phyloP scores from a whole-genome alignment of 208 protist species.

The Crithidia sp. region DNA sequence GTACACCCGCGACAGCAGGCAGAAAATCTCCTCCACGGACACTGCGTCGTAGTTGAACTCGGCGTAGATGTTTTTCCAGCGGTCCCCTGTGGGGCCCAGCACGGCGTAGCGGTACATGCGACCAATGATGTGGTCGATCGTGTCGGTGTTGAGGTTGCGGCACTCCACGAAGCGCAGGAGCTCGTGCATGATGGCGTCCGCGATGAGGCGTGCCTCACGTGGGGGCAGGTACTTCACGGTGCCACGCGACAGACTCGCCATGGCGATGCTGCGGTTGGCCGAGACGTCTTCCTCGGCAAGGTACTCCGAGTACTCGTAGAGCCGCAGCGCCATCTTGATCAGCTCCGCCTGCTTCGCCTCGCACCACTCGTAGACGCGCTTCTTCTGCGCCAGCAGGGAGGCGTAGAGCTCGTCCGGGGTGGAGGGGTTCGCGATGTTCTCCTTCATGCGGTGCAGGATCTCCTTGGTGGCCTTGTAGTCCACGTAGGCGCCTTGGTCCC shows the following conservation, averaged over 20 bases:
- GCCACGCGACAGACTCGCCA: slow-evolving; percentile 2
- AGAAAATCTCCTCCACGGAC: slow-evolving; percentile 78
- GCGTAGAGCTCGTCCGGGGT: slow-evolving; percentile 82
- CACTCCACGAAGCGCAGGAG: slow-evolving; percentile 86
- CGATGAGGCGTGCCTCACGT: slow-evolving; percentile 66
- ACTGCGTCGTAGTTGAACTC: slow-evolving; percentile 67
- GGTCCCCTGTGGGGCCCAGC: slow-evolving; percentile 78
- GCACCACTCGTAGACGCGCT: slow-evolving; percentile 74
- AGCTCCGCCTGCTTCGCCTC: slow-evolving; percentile 73
- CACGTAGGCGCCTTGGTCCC: slow-evolving; percentile 78
- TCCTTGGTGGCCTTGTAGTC: slow-evolving; percentile 90
- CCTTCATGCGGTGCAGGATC: slow-evolving; percentile 88
- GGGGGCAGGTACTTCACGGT: slow-evolving; percentile 38
- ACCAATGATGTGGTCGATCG: slow-evolving; percentile 87
- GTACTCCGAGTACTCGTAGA: slow-evolving; percentile 61
- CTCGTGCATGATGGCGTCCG: slow-evolving; percentile 79
- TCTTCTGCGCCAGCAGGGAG: slow-evolving; percentile 74
- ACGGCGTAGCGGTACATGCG: slow-evolving; percentile 90
- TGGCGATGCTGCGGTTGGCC: slow-evolving; percentile 49
- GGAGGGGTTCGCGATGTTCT: slow-evolving; percentile 81
- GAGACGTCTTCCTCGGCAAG: slow-evolving; percentile 59
- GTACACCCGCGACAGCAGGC: slow-evolving; percentile 73
- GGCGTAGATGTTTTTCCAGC: slow-evolving; percentile 74
- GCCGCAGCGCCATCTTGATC: slow-evolving; percentile 53
- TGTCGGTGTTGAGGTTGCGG: slow-evolving; percentile 87